Percentiles rank a stretch among this genome's conserved stretches.
phyloP scores from a whole-genome alignment of 768 basidiomycete genomes.

The Suillus lakei region DNA sequence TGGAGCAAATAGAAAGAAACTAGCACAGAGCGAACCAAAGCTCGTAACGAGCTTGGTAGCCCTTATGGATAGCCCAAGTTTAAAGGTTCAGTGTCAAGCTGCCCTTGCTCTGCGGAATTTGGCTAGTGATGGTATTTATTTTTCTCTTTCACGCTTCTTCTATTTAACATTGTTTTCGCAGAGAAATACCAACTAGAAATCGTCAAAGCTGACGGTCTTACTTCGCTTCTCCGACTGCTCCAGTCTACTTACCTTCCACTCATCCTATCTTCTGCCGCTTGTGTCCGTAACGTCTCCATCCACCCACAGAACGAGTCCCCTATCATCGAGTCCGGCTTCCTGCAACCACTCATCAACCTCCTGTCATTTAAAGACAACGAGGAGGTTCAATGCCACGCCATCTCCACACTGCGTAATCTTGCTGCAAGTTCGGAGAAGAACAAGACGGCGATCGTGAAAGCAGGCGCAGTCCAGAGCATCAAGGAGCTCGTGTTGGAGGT shows the following conservation, averaged over 20 bases:
- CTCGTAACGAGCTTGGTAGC: conserved; percentile 91
- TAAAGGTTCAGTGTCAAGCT: conserved; percentile 99
- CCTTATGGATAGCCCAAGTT: conserved; percentile 95
- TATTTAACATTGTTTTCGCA: conserved; percentile 34
- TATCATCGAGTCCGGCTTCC: conserved; percentile 97
- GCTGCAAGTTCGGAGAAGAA: conserved; percentile 98
- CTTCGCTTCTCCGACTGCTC: conserved; percentile 89
- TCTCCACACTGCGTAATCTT: conserved; percentile 94
- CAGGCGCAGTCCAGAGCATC: conserved; percentile 95
- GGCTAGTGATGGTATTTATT: conserved; percentile 83
- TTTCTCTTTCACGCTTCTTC: conserved; percentile 20
- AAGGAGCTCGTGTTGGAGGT: conserved; percentile 96
- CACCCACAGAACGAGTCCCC: conserved; percentile 99
- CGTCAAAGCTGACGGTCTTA: conserved; percentile 92
- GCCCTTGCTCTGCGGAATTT: conserved; percentile 95
- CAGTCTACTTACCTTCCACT: conserved; percentile 97
- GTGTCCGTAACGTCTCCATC: conserved; percentile 98
- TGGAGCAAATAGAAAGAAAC: conserved; percentile 91
- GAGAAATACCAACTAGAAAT: conserved; percentile 99
- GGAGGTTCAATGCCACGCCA: conserved; percentile 99
- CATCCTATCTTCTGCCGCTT: conserved; percentile 97
- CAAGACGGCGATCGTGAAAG: conserved; percentile 96
- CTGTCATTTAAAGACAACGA: conserved; percentile 99
- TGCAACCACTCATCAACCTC: conserved; percentile 94
- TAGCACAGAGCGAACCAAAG: conserved; percentile 93